Percentiles rank a stretch among this genome's conserved stretches.
phyloP scores from a whole-genome alignment of 495 filamentous ascomycete genomes.

The Amphirosellinia nigrospora region DNA sequence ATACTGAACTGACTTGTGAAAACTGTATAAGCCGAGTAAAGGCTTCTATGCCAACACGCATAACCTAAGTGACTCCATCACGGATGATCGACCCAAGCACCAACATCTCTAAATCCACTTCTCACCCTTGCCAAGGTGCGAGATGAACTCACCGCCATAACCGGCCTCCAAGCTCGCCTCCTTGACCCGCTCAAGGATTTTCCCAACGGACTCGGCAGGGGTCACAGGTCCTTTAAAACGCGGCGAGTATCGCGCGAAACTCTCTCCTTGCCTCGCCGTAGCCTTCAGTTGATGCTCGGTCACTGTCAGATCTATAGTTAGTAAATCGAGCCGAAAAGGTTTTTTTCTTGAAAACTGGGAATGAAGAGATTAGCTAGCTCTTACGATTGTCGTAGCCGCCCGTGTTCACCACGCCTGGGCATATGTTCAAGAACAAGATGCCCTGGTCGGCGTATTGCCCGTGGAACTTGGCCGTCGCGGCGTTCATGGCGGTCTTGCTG shows the following conservation, averaged over 20 bases:
- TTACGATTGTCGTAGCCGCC: conserved; percentile 27
- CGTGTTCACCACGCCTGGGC: conserved; percentile 37
- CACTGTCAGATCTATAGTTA: conserved; percentile 26
- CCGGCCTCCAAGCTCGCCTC: conserved; percentile 53
- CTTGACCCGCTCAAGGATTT: conserved; percentile 44
- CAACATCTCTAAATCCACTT: conserved; percentile 42
- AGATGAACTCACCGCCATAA: conserved; percentile 55
- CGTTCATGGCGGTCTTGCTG: conserved; percentile 47
- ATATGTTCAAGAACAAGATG: conserved; percentile 51
- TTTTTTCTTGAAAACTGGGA: too few relatives aligned
- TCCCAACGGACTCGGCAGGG: conserved; percentile 46
- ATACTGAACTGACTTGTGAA: too few relatives aligned
- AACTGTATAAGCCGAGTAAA: too few relatives aligned
- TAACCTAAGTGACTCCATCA: too few relatives aligned
- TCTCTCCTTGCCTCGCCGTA: conserved; percentile 38
- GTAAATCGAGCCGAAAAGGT: neutral
- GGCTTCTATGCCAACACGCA: too few relatives aligned
- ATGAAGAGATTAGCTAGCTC: too few relatives aligned
- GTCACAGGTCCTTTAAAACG: conserved; percentile 52
- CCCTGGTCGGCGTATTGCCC: conserved; percentile 55
- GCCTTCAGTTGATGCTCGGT: conserved; percentile 46
- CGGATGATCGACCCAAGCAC: too few relatives aligned
- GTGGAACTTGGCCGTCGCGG: conserved; percentile 51
- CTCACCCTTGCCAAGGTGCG: conserved; percentile 57
- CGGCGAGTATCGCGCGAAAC: conserved; percentile 51